Evolutionary conservation across 2,329 filamentous ascomycete genomes (phyloP).

Genomic region (Paecilomyces sp.): DNA sequence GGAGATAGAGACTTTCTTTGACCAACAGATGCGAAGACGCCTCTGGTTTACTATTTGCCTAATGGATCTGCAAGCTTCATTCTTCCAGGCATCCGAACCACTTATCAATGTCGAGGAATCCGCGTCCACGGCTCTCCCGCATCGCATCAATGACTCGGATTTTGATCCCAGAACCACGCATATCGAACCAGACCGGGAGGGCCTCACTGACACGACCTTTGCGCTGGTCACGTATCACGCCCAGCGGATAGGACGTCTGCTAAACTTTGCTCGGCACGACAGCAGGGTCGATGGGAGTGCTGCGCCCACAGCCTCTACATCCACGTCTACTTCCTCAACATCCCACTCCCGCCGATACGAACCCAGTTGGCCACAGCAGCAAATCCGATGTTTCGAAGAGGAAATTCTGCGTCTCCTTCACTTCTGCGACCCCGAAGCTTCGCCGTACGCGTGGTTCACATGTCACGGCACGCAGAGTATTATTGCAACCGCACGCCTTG

Average conservation of each 20-base stretch:
- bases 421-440: conserved; percentile 22
- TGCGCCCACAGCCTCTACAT: too few relatives aligned
- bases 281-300: background rate
- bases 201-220: conserved; percentile 21
- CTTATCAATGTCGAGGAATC: conserved; percentile 9
- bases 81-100: conserved; percentile 3
- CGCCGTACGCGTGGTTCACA: conserved; percentile 21
- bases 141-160: conserved; percentile 18
- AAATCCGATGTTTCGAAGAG: conserved; percentile 10
- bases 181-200: conserved; percentile 9
- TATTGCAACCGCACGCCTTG: conserved; percentile 12
- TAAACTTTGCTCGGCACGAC: conserved; percentile 5
- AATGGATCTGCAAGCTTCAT: conserved; percentile 4
- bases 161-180: conserved; percentile 12
- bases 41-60: conserved; percentile 7
- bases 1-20: conserved; percentile 12
- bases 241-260: conserved; percentile 11
- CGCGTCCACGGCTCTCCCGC: conserved; percentile 5
- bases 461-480: conserved; percentile 18
- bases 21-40: conserved; percentile 7
- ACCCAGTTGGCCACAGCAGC: background rate
- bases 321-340: too few relatives aligned
- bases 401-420: conserved; percentile 11
- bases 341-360: too few relatives aligned
- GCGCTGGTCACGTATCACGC: conserved; percentile 19